Evolutionary conservation across 805 yeast species (phyloP).

Genomic region (Nakazawaea wickerhamii): DNA sequence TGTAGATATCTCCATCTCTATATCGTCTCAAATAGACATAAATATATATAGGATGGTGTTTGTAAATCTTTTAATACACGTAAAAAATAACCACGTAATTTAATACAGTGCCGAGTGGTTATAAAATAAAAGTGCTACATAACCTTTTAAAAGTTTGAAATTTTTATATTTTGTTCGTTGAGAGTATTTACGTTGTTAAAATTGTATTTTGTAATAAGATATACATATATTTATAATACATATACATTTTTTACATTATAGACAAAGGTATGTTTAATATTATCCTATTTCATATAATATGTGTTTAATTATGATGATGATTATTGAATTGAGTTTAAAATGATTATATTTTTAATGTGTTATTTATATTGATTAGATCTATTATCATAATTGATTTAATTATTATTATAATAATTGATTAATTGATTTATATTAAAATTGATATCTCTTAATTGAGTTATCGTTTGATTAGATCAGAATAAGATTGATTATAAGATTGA

Average conservation of each 20-base stretch:
- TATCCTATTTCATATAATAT: too few relatives aligned
- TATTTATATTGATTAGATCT: too few relatives aligned
- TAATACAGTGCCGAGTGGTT: background rate
- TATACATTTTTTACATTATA: background rate
- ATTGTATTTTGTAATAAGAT: background rate
- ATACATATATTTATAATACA: background rate
- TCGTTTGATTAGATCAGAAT: too few relatives aligned
- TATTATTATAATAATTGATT: too few relatives aligned
- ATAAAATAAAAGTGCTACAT: constrained; percentile 2
- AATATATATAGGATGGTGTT: background rate
- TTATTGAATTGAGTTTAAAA: too few relatives aligned
- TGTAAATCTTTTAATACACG: background rate
- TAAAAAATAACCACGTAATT: background rate
- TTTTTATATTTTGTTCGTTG: background rate
- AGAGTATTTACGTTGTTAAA: background rate
- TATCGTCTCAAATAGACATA: too few relatives aligned
- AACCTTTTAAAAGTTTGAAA: background rate
- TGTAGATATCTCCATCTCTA: background rate
- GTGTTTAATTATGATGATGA: background rate
- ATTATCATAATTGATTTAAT: too few relatives aligned
- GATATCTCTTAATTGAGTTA: too few relatives aligned
- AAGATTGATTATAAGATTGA: too few relatives aligned
- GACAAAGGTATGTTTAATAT: background rate
- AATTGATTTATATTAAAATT: too few relatives aligned
- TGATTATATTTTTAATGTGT: too few relatives aligned